A percentile compares a stretch with the other conserved stretches of the same genome.
Conservation (phyloP, 1,284 basidiomycete species). For the Apiotrichum porosum region DNA sequence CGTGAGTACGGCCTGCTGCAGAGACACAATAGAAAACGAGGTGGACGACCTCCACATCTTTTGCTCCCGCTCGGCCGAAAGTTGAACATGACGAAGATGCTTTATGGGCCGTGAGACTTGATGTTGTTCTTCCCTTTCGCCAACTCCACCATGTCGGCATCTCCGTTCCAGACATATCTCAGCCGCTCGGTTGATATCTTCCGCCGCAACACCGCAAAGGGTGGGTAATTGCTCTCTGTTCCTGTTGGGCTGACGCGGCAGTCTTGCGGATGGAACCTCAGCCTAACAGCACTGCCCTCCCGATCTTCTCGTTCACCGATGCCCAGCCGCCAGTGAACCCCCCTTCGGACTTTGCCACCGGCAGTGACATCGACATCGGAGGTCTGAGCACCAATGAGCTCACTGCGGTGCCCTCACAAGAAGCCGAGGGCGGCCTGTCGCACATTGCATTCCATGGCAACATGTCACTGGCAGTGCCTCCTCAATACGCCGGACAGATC, state of each 20-base stretch:
- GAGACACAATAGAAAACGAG: no score
- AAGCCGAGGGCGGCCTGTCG: constrained; percentile 1
- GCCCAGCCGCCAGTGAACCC: constrained; percentile 15
- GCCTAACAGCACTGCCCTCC: constrained; percentile 22
- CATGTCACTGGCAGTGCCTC: constrained; percentile 42
- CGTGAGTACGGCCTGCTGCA: no score
- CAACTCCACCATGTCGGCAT: constrained; percentile 13
- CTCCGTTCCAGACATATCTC: constrained; percentile 39
- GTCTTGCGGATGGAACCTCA: constrained; percentile 34
- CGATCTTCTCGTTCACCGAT: constrained; percentile 34
- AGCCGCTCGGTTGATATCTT: constrained; percentile 37
- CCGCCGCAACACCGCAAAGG: constrained; percentile 30
- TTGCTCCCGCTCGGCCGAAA: background rate
- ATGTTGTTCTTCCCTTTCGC: background rate
- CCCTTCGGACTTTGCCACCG: constrained; percentile 27
- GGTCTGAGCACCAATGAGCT: constrained; percentile 35
- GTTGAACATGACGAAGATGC: background rate
- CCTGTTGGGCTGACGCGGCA: constrained; percentile 5
- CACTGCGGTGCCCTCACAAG: constrained; percentile 19
- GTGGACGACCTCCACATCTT: no score
- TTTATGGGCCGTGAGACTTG: background rate
- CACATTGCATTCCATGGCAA: constrained; percentile 42
- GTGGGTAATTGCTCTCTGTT: constrained; percentile 16
- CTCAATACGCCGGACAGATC: constrained; percentile 37
- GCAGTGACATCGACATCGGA: constrained; percentile 45